Base-by-base conservation (phyloP, 2,329 filamentous ascomycete genomes). In the Colletotrichum horii region DNA sequence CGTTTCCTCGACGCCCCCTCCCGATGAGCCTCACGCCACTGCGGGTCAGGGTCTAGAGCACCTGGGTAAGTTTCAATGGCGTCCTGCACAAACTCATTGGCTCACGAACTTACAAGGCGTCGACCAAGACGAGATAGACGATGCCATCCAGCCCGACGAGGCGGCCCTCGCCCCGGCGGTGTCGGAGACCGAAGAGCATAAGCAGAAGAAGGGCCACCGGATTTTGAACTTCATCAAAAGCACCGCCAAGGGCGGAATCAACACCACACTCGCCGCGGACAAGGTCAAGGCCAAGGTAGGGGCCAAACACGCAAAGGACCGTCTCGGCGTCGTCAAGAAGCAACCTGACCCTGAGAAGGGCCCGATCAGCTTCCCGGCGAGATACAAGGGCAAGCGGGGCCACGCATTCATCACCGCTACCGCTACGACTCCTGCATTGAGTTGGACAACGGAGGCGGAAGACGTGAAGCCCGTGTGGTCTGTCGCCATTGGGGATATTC, bases 291-390 rank as follows among this genome's bases (percentile, higher is more conserved):
- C 95, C 15, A 91, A 91, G 0, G 87, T 89, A 2, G 92, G 90
- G 5, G 89, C 88, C 16, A 84, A 87, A 15, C 89, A 91, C 58
- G 94, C 94, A 2, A 93, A 92, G 80, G 91, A 95, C 71, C 89
- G 95, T 4, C 87, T 96, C 0, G 94, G 94, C 8, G 94, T 94
- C 3, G 87, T 97, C 2, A 87, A 86, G 11, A 80, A 84, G 32
- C 26, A 67, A 5, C 82, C 85, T 14, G 80, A 86, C 9, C 85
- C 88, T 2, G 83, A 87, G 2, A 88, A 90, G 0, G 95, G 95
- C 0, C 95, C 95, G 0, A 88, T 96, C 1, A 93, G 93, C n/a
- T 97, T 97, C 85, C 92, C 93, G 32, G 93, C 90, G 0, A 89
- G 95, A 6, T 94, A 89, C 80, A 88, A 92, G 24, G 94, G 95